Percentiles rank a stretch among this genome's conserved stretches.
Evolutionary conservation across 192 early-diverging fungal species (phyloP).

Genomic region (Umbelopsis ramanniana): DNA sequence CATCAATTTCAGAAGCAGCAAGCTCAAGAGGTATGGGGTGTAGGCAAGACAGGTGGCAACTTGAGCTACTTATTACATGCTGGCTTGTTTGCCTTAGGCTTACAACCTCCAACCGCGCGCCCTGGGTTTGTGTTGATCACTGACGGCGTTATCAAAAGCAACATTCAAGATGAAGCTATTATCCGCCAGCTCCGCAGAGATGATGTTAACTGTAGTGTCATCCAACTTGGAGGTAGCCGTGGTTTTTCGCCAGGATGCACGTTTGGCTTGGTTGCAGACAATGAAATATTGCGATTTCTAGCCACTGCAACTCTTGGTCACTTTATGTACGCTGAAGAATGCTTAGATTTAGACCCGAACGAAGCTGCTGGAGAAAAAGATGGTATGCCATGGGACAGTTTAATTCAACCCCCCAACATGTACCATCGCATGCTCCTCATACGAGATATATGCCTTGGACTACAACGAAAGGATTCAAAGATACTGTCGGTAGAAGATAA

Average conservation of each 20-base stretch:
- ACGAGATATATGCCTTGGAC: slow-evolving; percentile 45
- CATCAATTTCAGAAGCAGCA: slow-evolving; percentile 22
- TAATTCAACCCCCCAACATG: slow-evolving; percentile 44
- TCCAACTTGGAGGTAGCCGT: slow-evolving; percentile 72
- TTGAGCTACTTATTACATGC: slow-evolving; percentile 61
- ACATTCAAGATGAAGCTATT: slow-evolving; percentile 60
- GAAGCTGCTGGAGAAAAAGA: background rate
- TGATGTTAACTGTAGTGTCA: slow-evolving; percentile 66
- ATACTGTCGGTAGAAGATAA: slow-evolving; percentile 42
- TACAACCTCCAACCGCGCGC: slow-evolving; percentile 48
- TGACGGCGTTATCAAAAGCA: slow-evolving; percentile 79
- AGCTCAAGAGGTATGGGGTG: slow-evolving; percentile 55
- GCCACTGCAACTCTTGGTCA: slow-evolving; percentile 68
- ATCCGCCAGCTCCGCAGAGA: slow-evolving; percentile 64
- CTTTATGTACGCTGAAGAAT: slow-evolving; percentile 74
- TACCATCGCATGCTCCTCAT: slow-evolving; percentile 57
- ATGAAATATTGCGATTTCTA: slow-evolving; percentile 71
- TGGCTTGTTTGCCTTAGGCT: slow-evolving; percentile 53
- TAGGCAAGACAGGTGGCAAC: slow-evolving; percentile 60
- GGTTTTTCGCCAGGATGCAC: slow-evolving; percentile 70
- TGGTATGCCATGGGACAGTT: background rate
- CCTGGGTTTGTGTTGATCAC: slow-evolving; percentile 66
- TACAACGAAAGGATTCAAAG: slow-evolving; percentile 42
- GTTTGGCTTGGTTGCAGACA: slow-evolving; percentile 80
- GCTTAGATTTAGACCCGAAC: slow-evolving; percentile 35